Percentiles rank a stretch among this genome's conserved stretches.
phyloP scores from a whole-genome alignment of 1,139 yeast genomes.

The Hemisphaericaspora subhashii region DNA sequence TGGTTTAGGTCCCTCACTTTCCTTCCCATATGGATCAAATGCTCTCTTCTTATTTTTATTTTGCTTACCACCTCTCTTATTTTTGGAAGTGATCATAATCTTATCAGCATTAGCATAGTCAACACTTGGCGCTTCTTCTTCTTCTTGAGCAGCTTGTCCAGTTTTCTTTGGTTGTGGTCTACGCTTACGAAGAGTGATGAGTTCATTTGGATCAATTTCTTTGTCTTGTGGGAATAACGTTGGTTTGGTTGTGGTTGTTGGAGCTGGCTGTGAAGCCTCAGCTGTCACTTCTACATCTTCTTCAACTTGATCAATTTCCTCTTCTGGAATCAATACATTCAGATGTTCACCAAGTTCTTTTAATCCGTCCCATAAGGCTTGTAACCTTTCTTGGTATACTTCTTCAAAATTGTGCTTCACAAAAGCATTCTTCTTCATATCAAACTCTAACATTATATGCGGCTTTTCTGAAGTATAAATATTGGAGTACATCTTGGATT shows the following conservation, averaged over 20 bases:
- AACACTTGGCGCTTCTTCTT: constrained; percentile 25
- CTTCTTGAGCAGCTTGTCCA: constrained; percentile 10
- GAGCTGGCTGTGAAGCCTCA: constrained; percentile 1
- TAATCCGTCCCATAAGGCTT: constrained; percentile 19
- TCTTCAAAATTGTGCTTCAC: constrained; percentile 21
- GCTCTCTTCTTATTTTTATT: constrained; percentile 42
- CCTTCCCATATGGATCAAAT: constrained; percentile 60
- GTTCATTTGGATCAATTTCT: constrained; percentile 47
- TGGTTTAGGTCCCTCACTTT: constrained; percentile 50
- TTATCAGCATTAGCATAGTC: constrained; percentile 54
- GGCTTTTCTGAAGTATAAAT: constrained; percentile 8
- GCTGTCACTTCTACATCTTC: constrained; percentile 12
- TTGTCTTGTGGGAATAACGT: constrained; percentile 12
- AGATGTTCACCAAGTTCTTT: constrained; percentile 15
- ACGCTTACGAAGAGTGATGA: constrained; percentile 50
- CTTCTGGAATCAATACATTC: constrained; percentile 8
- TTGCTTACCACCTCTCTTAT: constrained; percentile 20
- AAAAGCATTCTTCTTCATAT: constrained; percentile 15
- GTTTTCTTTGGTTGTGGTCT: constrained; percentile 15
- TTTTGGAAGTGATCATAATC: constrained; percentile 36
- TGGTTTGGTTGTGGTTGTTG: constrained; percentile 4
- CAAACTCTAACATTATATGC: constrained; percentile 22
- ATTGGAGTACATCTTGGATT: constrained; percentile 18
- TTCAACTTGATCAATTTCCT: constrained; percentile 18
- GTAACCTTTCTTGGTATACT: constrained; percentile 17